Conservation (phyloP, 352 stramenopile genomes). For the Pythium brassicae region DNA sequence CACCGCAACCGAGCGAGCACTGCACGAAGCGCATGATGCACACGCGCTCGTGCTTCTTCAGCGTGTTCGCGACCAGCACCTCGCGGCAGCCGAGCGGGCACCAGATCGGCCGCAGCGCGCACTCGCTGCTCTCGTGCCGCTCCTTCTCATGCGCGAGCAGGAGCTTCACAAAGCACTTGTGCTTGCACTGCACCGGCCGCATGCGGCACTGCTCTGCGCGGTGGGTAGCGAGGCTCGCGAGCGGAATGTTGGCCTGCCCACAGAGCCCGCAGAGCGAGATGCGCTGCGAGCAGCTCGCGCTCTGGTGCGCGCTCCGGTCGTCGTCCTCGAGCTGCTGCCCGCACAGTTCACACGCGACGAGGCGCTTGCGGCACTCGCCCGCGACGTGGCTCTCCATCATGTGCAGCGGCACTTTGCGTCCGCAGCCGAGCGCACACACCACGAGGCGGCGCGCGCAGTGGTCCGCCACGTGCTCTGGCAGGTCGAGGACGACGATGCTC, state of each 20-base stretch:
- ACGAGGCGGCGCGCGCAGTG: conserved; percentile 31
- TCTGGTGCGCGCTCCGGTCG: conserved; percentile 28
- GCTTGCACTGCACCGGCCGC: conserved; percentile 48
- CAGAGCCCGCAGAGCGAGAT: conserved; percentile 53
- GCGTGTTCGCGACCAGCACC: conserved; percentile 39
- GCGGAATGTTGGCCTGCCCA: conserved; percentile 31
- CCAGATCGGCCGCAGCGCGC: conserved; percentile 48
- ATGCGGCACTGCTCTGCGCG: conserved; percentile 48
- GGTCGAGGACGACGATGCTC: conserved; percentile 23
- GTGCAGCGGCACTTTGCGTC: conserved; percentile 44
- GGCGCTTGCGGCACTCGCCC: conserved; percentile 40
- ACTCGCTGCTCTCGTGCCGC: conserved; percentile 60
- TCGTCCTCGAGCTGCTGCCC: conserved; percentile 27
- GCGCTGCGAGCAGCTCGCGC: conserved; percentile 30
- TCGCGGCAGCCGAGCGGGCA: conserved; percentile 63
- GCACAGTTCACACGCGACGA: conserved; percentile 35
- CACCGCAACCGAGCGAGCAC: conserved; percentile 50
- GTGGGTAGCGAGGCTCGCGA: conserved; percentile 31
- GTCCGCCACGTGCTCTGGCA: conserved; percentile 34
- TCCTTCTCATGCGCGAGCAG: conserved; percentile 55
- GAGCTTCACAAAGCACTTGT: conserved; percentile 40
- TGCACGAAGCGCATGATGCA: conserved; percentile 62
- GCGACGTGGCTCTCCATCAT: conserved; percentile 27
- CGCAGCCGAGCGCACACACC: conserved; percentile 42
- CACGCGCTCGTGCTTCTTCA: conserved; percentile 45